These are phyloP conservation scores for Aurantiochytrium sp. DNA, from an alignment of 108 stramenopile species.

Conservation along the genomic window DNA sequence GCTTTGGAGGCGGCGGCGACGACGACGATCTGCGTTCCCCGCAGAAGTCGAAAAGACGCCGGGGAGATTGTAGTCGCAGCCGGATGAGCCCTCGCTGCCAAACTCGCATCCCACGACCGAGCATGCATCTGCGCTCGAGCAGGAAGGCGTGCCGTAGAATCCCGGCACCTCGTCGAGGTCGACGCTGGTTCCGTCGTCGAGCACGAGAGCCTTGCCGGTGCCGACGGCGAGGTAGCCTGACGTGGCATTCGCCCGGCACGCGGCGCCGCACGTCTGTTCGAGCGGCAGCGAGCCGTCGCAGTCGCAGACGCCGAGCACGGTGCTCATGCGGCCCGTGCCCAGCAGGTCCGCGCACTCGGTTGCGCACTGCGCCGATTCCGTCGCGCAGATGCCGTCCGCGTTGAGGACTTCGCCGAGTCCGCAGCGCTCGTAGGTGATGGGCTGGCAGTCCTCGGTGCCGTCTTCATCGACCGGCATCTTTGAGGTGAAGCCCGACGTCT, in stretches of 20 bases:
- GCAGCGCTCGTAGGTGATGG: slow-evolving; percentile 58
- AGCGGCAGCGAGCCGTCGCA: slow-evolving; percentile 45
- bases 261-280: slow-evolving; percentile 46
- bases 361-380: slow-evolving; percentile 31
- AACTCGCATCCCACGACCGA: neutral
- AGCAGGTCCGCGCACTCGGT: slow-evolving; percentile 36
- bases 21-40: no score
- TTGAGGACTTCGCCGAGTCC: slow-evolving; percentile 39
- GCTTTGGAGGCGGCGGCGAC: no score
- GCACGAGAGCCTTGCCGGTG: neutral
- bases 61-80: neutral
- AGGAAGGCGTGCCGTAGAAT: neutral
- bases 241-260: slow-evolving; percentile 37
- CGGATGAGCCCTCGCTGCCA: neutral
- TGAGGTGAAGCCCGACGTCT: slow-evolving; percentile 32
- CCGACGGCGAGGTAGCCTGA: neutral
- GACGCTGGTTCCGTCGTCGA: neutral
- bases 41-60: neutral
- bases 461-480: slow-evolving; percentile 41
- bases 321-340: neutral
- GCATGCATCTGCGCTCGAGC: neutral
- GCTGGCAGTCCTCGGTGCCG: slow-evolving; percentile 59
- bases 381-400: slow-evolving; percentile 43
- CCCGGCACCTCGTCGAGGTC: neutral
- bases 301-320: slow-evolving; percentile 52